Evolutionary conservation across 441 rosid genomes (phyloP).

Genomic region (Croton setiger): DNA sequence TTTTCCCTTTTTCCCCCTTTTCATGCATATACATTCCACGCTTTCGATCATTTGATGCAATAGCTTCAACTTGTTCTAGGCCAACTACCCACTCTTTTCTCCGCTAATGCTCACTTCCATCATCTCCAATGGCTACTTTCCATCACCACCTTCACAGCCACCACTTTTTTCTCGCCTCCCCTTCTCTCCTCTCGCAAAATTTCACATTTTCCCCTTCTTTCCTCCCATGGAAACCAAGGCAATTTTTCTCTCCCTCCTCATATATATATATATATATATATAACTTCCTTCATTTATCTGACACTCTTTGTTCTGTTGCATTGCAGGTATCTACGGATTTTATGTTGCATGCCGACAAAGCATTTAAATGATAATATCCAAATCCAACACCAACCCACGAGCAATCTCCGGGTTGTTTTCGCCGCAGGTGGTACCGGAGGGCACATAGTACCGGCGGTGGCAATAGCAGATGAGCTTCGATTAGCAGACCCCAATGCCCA

Average conservation of each 20-base stretch:
- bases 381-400: slow-evolving; percentile 8
- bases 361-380: slow-evolving; percentile 18
- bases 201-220: not conserved
- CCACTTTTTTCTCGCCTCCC: slow-evolving; percentile 19
- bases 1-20: too few species aligned
- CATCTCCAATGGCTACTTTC: slow-evolving; percentile 42
- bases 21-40: too few species aligned
- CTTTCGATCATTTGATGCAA: too few species aligned
- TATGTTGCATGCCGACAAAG: slow-evolving; percentile 40
- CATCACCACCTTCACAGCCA: slow-evolving; percentile 14
- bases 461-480: slow-evolving; percentile 80
- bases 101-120: slow-evolving; percentile 8
- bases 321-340: slow-evolving; percentile 21
- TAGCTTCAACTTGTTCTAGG: too few species aligned
- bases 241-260: not conserved
- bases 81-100: too few species aligned
- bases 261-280: too few species aligned
- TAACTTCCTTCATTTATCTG: not conserved
- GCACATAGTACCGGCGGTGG: slow-evolving; percentile 71
- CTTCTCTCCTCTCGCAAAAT: not conserved
- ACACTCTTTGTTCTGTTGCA: not conserved
- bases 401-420: slow-evolving; percentile 45
- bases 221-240: slow-evolving; percentile 17
- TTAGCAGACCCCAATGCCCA: slow-evolving; percentile 33
- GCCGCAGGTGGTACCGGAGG: slow-evolving; percentile 88